phyloP scores from a whole-genome alignment of 2,329 filamentous ascomycete species.

The Penicillium aurantiogriseum region DNA sequence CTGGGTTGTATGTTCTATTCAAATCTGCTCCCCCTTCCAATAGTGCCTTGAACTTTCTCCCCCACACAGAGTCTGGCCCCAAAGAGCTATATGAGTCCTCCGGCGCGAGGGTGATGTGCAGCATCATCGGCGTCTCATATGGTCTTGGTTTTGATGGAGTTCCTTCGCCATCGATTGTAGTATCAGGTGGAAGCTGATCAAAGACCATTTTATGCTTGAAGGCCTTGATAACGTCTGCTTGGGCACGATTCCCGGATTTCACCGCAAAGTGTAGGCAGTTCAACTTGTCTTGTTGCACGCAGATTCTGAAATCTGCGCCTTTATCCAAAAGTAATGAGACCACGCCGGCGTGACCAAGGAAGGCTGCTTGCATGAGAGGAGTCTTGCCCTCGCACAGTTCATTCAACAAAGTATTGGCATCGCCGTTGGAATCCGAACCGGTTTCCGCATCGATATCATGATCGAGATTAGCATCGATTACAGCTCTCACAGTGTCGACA shows the following conservation, averaged over 20 bases:
- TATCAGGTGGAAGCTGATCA: not conserved
- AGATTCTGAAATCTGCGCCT: not conserved
- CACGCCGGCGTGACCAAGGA: not conserved
- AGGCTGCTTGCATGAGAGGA: constrained; percentile 1
- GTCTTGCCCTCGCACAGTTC: not conserved
- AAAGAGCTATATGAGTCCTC: not conserved
- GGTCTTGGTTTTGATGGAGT: not conserved
- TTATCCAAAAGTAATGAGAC: not conserved
- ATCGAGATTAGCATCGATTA: not conserved
- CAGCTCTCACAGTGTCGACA: not conserved
- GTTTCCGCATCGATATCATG: not conserved
- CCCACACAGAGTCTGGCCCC: not conserved
- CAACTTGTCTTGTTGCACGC: not conserved
- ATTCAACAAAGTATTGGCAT: not conserved
- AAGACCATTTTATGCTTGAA: not conserved
- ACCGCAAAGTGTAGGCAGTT: constrained; percentile 4
- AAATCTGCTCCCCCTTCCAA: not conserved
- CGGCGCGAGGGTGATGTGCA: not conserved
- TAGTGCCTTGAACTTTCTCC: not conserved
- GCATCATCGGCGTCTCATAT: not conserved
- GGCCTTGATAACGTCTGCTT: not conserved
- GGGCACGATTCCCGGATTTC: not conserved
- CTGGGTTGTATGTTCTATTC: not conserved
- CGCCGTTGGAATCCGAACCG: not conserved
- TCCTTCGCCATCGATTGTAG: not conserved